Base-by-base conservation (phyloP, 2,329 filamentous ascomycete genomes). In the Chalara sp. region DNA sequence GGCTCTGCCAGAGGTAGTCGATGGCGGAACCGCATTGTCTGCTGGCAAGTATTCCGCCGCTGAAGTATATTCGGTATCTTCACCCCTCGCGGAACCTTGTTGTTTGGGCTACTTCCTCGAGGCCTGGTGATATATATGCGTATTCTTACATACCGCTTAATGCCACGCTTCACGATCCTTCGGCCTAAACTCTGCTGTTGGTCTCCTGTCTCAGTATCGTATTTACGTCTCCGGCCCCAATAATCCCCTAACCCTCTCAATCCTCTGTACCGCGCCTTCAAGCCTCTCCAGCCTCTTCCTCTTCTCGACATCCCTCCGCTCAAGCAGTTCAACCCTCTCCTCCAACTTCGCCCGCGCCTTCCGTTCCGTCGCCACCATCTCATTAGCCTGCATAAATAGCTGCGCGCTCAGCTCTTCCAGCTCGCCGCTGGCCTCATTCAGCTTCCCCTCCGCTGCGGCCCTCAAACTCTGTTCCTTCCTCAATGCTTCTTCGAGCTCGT, bases 311-410 rank as follows among this genome's bases (percentile, higher is more conserved):
- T 92, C 88, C 53, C 87, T 73, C 60, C 75, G 71, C 70, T 91
- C 87, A 28, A 93, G 69, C 61, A 83, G 73, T 52, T 73, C 77
- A 6, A 93, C 77, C 39, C 86, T 72, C 65, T 86, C 81, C 69
- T 90, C 86, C 29, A 93, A 74, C 62, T 76, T 79, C 5, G 85
- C 86, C 52, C 86, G 72, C 33, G 84, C 85, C 51, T 81, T 77
- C 42, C 88, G 73, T 72, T 93, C 88, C 13, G 78, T 74, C 2
- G 88, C 87, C 21, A 93, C 88, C 88, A 93, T 93, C 69, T 90
- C 83, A 66, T 93, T 93, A 47, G 88, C 88, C 71, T 91, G 84
- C 70, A 87, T 83, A 66, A 93, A 93, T 49, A 93, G 71, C 47
- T 78, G 79, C 21, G 80, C 84, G 62, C 80, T 87, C 56, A 93